phyloP scores from a whole-genome alignment of 2,329 filamentous ascomycete genomes.

The Hortaea werneckii region DNA sequence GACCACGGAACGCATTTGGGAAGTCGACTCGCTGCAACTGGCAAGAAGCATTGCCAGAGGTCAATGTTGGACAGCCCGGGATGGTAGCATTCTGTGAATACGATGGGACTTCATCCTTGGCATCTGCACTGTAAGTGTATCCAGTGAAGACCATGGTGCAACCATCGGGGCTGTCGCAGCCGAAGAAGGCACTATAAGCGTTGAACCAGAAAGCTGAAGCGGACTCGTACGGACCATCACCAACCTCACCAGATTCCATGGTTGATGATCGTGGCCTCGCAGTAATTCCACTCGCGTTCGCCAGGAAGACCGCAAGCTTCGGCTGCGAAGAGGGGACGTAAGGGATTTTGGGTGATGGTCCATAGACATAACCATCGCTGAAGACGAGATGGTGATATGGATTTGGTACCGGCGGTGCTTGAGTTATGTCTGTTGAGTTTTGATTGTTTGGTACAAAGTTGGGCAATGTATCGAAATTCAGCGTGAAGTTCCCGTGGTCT shows the following conservation, averaged over 20 bases:
- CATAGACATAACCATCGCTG: conserved; percentile 41
- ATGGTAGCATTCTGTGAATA: conserved; percentile 32
- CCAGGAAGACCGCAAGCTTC: conserved; percentile 39
- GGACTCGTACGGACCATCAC: conserved; percentile 32
- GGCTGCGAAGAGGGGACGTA: conserved; percentile 37
- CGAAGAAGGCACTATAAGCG: conserved; percentile 36
- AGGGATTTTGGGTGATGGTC: conserved; percentile 34
- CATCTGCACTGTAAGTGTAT: conserved; percentile 29
- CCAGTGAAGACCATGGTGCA: conserved; percentile 37
- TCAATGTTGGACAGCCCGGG: conserved; percentile 30
- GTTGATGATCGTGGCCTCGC: not conserved
- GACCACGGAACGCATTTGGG: conserved; percentile 28
- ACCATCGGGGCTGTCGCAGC: conserved; percentile 35
- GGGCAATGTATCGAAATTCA: conserved; percentile 27
- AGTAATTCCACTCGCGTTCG: conserved; percentile 20
- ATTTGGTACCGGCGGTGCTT: conserved; percentile 33
- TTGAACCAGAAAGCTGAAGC: conserved; percentile 43
- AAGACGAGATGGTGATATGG: conserved; percentile 44
- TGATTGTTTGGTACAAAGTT: conserved; percentile 22
- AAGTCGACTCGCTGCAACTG: conserved; percentile 35
- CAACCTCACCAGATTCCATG: conserved; percentile 35
- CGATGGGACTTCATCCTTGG: conserved; percentile 26
- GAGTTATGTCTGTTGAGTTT: conserved; percentile 23
- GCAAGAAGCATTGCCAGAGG: conserved; percentile 26
- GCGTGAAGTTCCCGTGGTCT: conserved; percentile 36